Evolutionary conservation across 2,329 filamentous ascomycete genomes (phyloP).

Genomic region (Penicillium frequentans): DNA sequence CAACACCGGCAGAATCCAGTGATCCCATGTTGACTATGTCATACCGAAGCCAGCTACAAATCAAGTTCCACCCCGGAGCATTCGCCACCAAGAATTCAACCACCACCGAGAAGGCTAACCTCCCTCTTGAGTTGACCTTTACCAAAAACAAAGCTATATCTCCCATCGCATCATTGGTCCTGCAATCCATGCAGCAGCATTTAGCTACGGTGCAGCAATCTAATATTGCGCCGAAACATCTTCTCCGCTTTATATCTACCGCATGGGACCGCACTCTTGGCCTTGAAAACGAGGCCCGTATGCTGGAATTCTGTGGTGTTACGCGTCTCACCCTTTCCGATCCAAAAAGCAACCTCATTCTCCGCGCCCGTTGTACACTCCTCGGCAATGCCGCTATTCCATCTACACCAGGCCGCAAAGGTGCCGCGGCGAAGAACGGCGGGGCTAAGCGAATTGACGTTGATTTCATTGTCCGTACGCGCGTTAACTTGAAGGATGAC

Average conservation of each 20-base stretch:
- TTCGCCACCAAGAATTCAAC: constrained; percentile 30
- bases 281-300: constrained; percentile 45
- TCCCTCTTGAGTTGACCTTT: constrained; percentile 36
- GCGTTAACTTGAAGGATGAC: constrained; percentile 16
- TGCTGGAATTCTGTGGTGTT: constrained; percentile 47
- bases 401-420: constrained; percentile 13
- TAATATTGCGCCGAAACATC: constrained; percentile 34
- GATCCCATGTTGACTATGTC: constrained; percentile 42
- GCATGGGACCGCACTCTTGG: constrained; percentile 44
- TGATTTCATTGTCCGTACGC: constrained; percentile 40
- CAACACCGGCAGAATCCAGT: constrained; percentile 24
- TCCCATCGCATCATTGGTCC: constrained; percentile 41
- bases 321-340: constrained; percentile 38
- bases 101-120: constrained; percentile 23
- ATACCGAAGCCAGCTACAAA: constrained; percentile 42
- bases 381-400: constrained; percentile 26
- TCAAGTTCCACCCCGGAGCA: constrained; percentile 43
- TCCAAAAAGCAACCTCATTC: constrained; percentile 23
- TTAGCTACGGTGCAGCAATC: constrained; percentile 37
- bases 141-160: constrained; percentile 25
- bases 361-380: constrained; percentile 41
- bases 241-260: constrained; percentile 42
- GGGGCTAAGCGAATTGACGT: constrained; percentile 36
- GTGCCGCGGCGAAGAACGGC: constrained; percentile 9
- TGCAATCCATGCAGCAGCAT: constrained; percentile 43